Percentiles rank a stretch among this genome's conserved stretches.
Evolutionary conservation across 257 asterid genomes (phyloP).

Genomic region (Vinca minor): DNA sequence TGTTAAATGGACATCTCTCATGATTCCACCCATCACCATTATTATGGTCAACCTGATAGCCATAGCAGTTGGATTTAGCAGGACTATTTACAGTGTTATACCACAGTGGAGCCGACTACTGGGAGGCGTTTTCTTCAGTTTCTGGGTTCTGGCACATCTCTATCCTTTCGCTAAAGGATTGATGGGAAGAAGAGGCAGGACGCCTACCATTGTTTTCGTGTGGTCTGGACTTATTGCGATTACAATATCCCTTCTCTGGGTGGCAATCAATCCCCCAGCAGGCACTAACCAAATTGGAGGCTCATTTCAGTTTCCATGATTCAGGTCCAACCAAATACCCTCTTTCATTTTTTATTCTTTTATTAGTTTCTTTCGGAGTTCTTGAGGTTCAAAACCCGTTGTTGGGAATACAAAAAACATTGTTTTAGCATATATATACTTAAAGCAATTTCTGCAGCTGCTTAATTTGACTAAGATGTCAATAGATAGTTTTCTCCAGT

Average conservation of each 20-base stretch:
- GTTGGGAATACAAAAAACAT: background rate
- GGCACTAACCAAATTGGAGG: constrained; percentile 60
- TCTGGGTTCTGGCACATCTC: constrained; percentile 68
- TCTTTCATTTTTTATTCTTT: constrained; percentile 4
- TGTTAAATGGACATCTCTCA: constrained; percentile 61
- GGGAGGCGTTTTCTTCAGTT: constrained; percentile 68
- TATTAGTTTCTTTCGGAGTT: background rate
- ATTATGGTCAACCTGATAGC: constrained; percentile 64
- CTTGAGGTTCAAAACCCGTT: background rate
- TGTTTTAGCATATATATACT: background rate
- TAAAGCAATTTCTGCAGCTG: background rate
- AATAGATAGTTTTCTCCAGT: background rate
- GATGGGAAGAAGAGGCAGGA: constrained; percentile 65
- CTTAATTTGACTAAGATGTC: background rate
- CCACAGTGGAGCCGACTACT: constrained; percentile 67
- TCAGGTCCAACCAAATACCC: background rate
- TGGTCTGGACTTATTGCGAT: constrained; percentile 70
- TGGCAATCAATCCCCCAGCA: constrained; percentile 56
- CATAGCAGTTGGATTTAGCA: constrained; percentile 57
- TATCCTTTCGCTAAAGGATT: constrained; percentile 68
- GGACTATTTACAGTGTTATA: constrained; percentile 55
- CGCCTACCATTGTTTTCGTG: constrained; percentile 56
- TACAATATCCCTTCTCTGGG: constrained; percentile 65
- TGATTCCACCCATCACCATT: constrained; percentile 64
- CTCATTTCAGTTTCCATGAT: constrained; percentile 59